Evolutionary conservation across 371 early-diverging fungal genomes (phyloP).

Genomic region (Mucor plumbeus): DNA sequence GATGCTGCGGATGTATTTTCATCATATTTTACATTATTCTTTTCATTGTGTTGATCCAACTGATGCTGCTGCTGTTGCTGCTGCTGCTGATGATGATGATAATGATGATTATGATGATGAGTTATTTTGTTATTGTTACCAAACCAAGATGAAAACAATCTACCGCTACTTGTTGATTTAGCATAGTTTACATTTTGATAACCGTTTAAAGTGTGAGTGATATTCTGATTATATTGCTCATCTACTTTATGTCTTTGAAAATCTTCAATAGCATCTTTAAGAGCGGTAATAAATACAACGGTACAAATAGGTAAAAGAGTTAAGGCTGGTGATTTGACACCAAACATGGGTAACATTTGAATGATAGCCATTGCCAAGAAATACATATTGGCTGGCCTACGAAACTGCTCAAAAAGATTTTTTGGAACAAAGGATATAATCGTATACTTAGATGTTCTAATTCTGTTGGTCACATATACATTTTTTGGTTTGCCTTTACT

Average conservation of each 20-base stretch:
- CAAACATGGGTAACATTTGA: slow-evolving; percentile 83
- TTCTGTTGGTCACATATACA: slow-evolving; percentile 65
- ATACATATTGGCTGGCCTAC: slow-evolving; percentile 95
- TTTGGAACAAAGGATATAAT: slow-evolving; percentile 91
- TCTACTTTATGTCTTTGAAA: slow-evolving; percentile 93
- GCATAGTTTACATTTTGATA: slow-evolving; percentile 79
- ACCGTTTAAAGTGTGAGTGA: slow-evolving; percentile 71
- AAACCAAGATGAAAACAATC: background rate
- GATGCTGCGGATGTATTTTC: background rate
- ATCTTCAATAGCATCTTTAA: slow-evolving; percentile 98
- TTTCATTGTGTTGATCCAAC: background rate
- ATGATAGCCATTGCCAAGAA: slow-evolving; percentile 94
- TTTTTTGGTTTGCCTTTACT: slow-evolving; percentile 55
- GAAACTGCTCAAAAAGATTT: slow-evolving; percentile 96
- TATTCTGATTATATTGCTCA: slow-evolving; percentile 80
- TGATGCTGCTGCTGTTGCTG: background rate
- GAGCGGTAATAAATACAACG: slow-evolving; percentile 87
- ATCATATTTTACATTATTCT: background rate
- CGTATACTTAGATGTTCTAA: slow-evolving; percentile 94
- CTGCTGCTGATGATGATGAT: background rate
- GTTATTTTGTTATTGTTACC: background rate
- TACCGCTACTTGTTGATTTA: background rate
- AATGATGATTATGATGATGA: too few relatives aligned
- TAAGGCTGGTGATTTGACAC: slow-evolving; percentile 71
- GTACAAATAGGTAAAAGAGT: slow-evolving; percentile 89